Evolutionary conservation across 176 grass and related monocot species (phyloP).

Genomic region (Hordeum vulgare): MorexV3_pseudomolecules_assembly NC_058518.1:24310913-24311412

Average conservation of each 20-base stretch:
- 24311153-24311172: neutral
- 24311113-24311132: conserved; percentile 13
- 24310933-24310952: neutral
- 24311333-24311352: conserved; percentile 13
- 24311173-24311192: neutral
- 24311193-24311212: conserved; percentile 19
- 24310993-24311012: too few relatives aligned
- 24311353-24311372: neutral
- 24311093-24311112: neutral
- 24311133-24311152: neutral
- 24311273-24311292: neutral
- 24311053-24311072: conserved; percentile 22
- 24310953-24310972: neutral
- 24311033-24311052: neutral
- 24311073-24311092: conserved; percentile 18
- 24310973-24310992: neutral
- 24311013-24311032: neutral
- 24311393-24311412: neutral
- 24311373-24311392: conserved; percentile 32
- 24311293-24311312: conserved; percentile 24
- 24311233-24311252: neutral
- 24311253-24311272: neutral
- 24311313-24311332: neutral
- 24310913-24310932: neutral
- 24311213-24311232: conserved; percentile 3